Evolutionary conservation across 2,329 filamentous ascomycete genomes (phyloP).

Genomic region (Fusarium sp.): DNA sequence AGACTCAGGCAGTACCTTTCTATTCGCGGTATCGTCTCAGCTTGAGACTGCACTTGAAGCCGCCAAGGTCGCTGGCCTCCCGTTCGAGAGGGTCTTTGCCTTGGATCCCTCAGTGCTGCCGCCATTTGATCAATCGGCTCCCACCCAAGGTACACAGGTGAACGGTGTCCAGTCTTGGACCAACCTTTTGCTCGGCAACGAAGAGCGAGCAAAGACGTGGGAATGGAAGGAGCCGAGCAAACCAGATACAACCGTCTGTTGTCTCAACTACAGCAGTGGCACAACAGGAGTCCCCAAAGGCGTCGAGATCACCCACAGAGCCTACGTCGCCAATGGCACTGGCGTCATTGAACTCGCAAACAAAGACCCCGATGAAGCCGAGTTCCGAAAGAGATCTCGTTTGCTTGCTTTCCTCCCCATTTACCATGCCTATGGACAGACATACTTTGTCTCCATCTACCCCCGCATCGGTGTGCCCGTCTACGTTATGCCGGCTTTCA

Average conservation of each 20-base stretch:
- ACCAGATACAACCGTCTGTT: conserved; percentile 66
- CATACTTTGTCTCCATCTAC: conserved; percentile 71
- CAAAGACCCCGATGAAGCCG: conserved; percentile 59
- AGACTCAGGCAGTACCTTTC: conserved; percentile 73
- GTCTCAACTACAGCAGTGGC: conserved; percentile 81
- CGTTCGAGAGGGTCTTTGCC: conserved; percentile 68
- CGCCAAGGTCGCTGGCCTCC: conserved; percentile 66
- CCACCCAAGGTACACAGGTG: conserved; percentile 28
- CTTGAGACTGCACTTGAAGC: conserved; percentile 75
- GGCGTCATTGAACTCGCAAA: conserved; percentile 60
- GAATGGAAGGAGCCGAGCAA: conserved; percentile 68
- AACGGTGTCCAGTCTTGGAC: conserved; percentile 66
- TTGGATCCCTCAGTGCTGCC: conserved; percentile 65
- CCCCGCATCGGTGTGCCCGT: conserved; percentile 67
- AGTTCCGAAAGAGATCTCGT: conserved; percentile 49
- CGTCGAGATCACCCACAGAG: conserved; percentile 79
- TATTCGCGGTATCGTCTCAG: conserved; percentile 69
- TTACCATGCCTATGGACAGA: conserved; percentile 80
- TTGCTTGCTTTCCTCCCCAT: conserved; percentile 78
- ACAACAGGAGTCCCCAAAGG: conserved; percentile 87
- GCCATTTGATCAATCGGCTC: conserved; percentile 34
- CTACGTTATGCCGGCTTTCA: conserved; percentile 83
- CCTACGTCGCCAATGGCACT: conserved; percentile 76
- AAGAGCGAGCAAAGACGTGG: conserved; percentile 58
- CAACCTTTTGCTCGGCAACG: conserved; percentile 61